Evolutionary conservation across 805 yeast species (phyloP).

Genomic region (Kazachstania taianensis): DNA sequence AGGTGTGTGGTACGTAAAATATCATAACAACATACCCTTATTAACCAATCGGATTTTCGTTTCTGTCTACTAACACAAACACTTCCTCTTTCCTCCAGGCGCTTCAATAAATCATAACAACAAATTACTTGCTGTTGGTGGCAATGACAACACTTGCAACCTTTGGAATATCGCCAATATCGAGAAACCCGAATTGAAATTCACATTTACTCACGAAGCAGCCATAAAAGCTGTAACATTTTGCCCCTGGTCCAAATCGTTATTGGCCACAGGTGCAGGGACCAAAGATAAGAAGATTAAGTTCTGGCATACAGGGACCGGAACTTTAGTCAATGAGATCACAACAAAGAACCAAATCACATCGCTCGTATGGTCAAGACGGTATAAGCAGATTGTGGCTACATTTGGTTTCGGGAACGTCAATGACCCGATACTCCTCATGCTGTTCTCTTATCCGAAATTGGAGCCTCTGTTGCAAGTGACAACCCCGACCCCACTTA

Average conservation of each 20-base stretch:
- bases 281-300: conserved; percentile 67
- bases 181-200: conserved; percentile 35
- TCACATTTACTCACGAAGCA: conserved; percentile 56
- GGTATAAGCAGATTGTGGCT: conserved; percentile 54
- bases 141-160: conserved; percentile 72
- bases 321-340: conserved; percentile 51
- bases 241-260: conserved; percentile 80
- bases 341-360: conserved; percentile 69
- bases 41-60: conserved; percentile 1
- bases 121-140: conserved; percentile 64
- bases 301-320: conserved; percentile 80
- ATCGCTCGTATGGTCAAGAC: conserved; percentile 63
- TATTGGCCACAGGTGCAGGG: conserved; percentile 89
- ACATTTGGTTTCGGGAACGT: conserved; percentile 72
- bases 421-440: conserved; percentile 41
- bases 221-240: conserved; percentile 86
- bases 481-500: conserved; percentile 38
- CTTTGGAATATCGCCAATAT: conserved; percentile 56
- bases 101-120: conserved; percentile 47
- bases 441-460: conserved; percentile 59
- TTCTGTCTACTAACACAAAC: conserved; percentile 4
- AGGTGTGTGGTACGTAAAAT: conserved; percentile 42
- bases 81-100: conserved; percentile 25
- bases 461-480: conserved; percentile 42
- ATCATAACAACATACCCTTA: conserved; percentile 2